These are phyloP conservation scores for Trichoderma pleuroti DNA, from an alignment of 2,329 filamentous ascomycete genomes.

Conservation along the genomic window DNA sequence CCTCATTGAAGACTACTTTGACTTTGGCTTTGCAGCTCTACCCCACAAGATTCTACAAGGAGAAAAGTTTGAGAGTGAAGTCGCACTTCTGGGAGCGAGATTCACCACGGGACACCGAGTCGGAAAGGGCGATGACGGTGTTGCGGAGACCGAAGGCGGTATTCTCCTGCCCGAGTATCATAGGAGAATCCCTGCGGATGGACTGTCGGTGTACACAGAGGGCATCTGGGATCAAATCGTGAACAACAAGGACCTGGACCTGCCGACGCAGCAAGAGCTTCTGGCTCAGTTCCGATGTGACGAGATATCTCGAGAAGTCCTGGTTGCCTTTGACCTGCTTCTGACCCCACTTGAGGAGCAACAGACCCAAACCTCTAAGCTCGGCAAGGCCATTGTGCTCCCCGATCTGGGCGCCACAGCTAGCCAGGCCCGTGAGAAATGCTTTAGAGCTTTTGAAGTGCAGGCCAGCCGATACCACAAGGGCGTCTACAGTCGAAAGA, in stretches of 20 bases:
- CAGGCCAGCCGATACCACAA: constrained; percentile 96
- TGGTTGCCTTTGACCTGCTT: constrained; percentile 76
- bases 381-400: constrained; percentile 72
- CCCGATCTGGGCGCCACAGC: constrained; percentile 71
- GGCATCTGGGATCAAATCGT: constrained; percentile 98
- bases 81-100: constrained; percentile 72
- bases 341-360: constrained; percentile 81
- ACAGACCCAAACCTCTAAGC: constrained; percentile 69
- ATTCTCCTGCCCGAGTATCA: constrained; percentile 94
- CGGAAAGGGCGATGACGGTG: constrained; percentile 57
- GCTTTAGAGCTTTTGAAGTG: constrained; percentile 79
- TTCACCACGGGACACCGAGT: constrained; percentile 80
- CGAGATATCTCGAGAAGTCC: constrained; percentile 87
- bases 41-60: constrained; percentile 96
- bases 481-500: constrained; percentile 85
- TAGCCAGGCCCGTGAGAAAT: constrained; percentile 65
- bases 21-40: constrained; percentile 93
- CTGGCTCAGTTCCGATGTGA: constrained; percentile 97
- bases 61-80: constrained; percentile 81
- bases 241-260: constrained; percentile 94
- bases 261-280: constrained; percentile 95
- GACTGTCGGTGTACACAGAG: constrained; percentile 90
- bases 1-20: constrained; percentile 94
- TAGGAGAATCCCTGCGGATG: constrained; percentile 90
- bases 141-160: constrained; percentile 72